phyloP scores from a whole-genome alignment of 495 filamentous ascomycete genomes.

The Cercophora sp. region DNA sequence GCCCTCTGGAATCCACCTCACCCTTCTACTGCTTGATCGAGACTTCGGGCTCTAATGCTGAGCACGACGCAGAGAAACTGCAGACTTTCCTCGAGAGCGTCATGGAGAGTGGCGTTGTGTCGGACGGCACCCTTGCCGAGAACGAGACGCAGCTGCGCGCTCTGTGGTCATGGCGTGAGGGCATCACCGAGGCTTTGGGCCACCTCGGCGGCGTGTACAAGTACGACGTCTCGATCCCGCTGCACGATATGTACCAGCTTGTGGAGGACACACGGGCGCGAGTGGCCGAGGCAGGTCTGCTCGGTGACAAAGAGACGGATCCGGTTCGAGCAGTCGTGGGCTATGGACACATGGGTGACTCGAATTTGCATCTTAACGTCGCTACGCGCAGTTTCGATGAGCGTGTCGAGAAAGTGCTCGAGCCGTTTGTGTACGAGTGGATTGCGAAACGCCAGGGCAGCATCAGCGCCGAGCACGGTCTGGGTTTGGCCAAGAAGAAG shows the following conservation, averaged over 20 bases:
- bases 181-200: constrained; percentile 79
- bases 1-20: constrained; percentile 73
- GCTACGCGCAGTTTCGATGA: constrained; percentile 77
- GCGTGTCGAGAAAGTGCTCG: constrained; percentile 80
- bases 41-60: constrained; percentile 88
- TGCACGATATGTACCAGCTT: constrained; percentile 79
- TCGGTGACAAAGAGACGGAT: constrained; percentile 70
- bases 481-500: constrained; percentile 90
- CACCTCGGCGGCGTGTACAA: constrained; percentile 97
- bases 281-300: constrained; percentile 66
- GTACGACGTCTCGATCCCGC: constrained; percentile 93
- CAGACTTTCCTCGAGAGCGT: constrained; percentile 83
- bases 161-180: constrained; percentile 91
- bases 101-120: constrained; percentile 77
- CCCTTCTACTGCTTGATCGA: constrained; percentile 97
- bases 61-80: constrained; percentile 88
- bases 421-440: constrained; percentile 98
- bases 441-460: constrained; percentile 79
- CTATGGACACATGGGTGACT: constrained; percentile 97
- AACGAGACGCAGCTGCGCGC: constrained; percentile 83
- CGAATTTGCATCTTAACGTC: constrained; percentile 91
- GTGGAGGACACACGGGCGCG: constrained; percentile 77
- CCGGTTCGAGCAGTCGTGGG: constrained; percentile 88
- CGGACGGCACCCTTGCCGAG: constrained; percentile 85
- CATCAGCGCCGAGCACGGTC: constrained; percentile 93